Evolutionary conservation across 2,329 filamentous ascomycete genomes (phyloP).

Genomic region (Arachnomyces sp.): DNA sequence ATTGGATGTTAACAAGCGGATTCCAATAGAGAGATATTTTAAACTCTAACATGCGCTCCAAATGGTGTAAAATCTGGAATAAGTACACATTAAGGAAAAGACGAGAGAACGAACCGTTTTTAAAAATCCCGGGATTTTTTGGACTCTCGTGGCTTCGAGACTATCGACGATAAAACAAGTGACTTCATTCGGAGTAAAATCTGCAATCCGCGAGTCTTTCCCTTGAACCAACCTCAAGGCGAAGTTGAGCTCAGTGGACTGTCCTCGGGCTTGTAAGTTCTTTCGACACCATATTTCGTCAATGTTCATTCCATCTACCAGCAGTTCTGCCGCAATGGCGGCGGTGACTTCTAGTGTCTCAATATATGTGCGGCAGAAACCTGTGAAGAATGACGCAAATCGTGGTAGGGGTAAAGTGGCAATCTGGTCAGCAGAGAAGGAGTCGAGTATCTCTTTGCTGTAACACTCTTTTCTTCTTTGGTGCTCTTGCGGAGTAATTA

Average conservation of each 20-base stretch:
- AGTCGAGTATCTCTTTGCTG: slow-evolving; percentile 62
- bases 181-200: slow-evolving; percentile 16
- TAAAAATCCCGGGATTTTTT: slow-evolving; percentile 17
- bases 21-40: too few relatives aligned
- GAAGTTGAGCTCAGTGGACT: slow-evolving; percentile 6
- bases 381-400: slow-evolving; percentile 12
- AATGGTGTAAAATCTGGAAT: too few relatives aligned
- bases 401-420: slow-evolving; percentile 15
- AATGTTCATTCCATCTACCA: slow-evolving; percentile 21
- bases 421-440: slow-evolving; percentile 44
- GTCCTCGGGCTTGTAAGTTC: slow-evolving; percentile 11
- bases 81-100: too few relatives aligned
- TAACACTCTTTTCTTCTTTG: slow-evolving; percentile 69
- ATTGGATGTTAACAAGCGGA: too few relatives aligned
- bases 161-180: slow-evolving; percentile 17
- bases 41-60: too few relatives aligned
- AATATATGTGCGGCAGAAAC: slow-evolving; percentile 15
- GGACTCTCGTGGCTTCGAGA: slow-evolving; percentile 13
- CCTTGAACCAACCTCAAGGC: slow-evolving; percentile 9
- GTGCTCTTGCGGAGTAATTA: slow-evolving; percentile 2
- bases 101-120: too few relatives aligned
- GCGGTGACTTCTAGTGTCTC: slow-evolving; percentile 14
- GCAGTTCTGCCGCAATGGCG: slow-evolving; percentile 20
- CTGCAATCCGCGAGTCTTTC: slow-evolving; percentile 16
- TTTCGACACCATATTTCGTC: slow-evolving; percentile 15